Evolutionary conservation across 345 rosid species (phyloP).

Genomic region (Citrus glauca): DNA sequence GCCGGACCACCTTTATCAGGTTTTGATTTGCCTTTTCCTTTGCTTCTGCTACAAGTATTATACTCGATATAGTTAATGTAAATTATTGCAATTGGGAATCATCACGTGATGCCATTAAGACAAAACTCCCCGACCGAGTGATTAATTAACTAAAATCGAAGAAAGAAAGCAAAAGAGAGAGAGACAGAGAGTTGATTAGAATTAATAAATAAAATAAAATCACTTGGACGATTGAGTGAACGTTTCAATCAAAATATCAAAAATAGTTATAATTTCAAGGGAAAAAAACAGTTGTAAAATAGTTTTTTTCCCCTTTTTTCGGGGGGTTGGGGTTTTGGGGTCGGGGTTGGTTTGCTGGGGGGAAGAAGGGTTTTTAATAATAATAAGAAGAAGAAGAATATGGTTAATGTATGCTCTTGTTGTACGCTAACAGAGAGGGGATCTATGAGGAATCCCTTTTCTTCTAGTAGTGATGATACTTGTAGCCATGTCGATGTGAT

Average conservation of each 20-base stretch:
- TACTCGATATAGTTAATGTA: not conserved
- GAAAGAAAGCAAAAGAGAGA: not conserved
- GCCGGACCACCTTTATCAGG: too few relatives aligned
- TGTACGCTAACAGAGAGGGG: slow-evolving; percentile 66
- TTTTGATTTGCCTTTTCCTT: too few relatives aligned
- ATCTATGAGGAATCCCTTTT: slow-evolving; percentile 91
- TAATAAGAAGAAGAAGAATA: too few relatives aligned
- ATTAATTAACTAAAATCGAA: slow-evolving; percentile 34
- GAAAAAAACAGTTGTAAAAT: too few relatives aligned
- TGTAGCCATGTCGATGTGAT: slow-evolving; percentile 51
- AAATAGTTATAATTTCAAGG: not conserved
- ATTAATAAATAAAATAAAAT: not conserved
- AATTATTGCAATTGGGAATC: slow-evolving; percentile 59
- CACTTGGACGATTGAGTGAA: slow-evolving; percentile 10
- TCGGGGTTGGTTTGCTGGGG: too few relatives aligned
- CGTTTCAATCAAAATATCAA: slow-evolving; percentile 24
- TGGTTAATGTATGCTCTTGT: too few relatives aligned
- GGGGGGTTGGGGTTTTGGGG: too few relatives aligned
- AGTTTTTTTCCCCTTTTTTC: not conserved
- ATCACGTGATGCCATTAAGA: slow-evolving; percentile 91
- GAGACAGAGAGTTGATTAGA: not conserved
- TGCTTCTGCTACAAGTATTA: slow-evolving; percentile 5
- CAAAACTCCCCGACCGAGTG: slow-evolving; percentile 62
- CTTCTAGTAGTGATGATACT: slow-evolving; percentile 62
- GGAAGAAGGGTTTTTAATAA: too few relatives aligned